Percentiles rank a stretch among this genome's conserved stretches.
Evolutionary conservation across 2,329 filamentous ascomycete genomes (phyloP).

Genomic region (Fusarium buxicola): DNA sequence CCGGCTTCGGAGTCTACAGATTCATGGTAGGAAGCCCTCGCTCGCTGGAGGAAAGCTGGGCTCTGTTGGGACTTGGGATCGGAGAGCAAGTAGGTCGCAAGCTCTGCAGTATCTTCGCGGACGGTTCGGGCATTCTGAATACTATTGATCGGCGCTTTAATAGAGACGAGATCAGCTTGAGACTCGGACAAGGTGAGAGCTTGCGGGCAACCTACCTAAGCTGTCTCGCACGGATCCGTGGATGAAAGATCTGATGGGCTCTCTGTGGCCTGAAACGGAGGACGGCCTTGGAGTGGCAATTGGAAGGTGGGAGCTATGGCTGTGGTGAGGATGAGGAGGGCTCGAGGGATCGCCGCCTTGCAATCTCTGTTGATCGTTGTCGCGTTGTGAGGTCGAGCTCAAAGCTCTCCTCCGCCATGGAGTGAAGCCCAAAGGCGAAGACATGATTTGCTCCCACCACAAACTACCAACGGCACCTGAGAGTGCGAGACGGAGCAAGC

Average conservation of each 20-base stretch:
- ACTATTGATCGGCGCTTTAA: slow-evolving; percentile 69
- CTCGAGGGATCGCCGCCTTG: slow-evolving; percentile 46
- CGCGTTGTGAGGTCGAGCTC: slow-evolving; percentile 52
- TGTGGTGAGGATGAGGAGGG: slow-evolving; percentile 34
- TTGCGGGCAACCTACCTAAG: slow-evolving; percentile 59
- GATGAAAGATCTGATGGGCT: slow-evolving; percentile 78
- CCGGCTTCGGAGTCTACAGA: slow-evolving; percentile 39
- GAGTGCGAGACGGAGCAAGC: slow-evolving; percentile 28
- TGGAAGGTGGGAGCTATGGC: slow-evolving; percentile 30
- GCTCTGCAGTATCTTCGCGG: slow-evolving; percentile 86
- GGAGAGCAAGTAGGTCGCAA: slow-evolving; percentile 84
- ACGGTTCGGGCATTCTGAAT: slow-evolving; percentile 82
- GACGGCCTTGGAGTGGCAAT: slow-evolving; percentile 52
- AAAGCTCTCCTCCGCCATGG: slow-evolving; percentile 60
- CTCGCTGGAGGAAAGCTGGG: slow-evolving; percentile 59
- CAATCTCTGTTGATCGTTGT: slow-evolving; percentile 35
- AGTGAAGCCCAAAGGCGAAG: slow-evolving; percentile 60
- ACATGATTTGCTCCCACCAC: slow-evolving; percentile 52
- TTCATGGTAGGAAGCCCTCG: slow-evolving; percentile 48
- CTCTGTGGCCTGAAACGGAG: slow-evolving; percentile 60
- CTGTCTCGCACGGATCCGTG: slow-evolving; percentile 72
- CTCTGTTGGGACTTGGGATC: slow-evolving; percentile 63
- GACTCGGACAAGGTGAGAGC: background rate
- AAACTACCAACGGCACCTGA: slow-evolving; percentile 36
- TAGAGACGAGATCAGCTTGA: slow-evolving; percentile 1